Evolutionary conservation across 2,329 filamentous ascomycete genomes (phyloP), one percentile per base, ranked within the genome.

Genomic region (Exserohilum rostratum): DNA sequence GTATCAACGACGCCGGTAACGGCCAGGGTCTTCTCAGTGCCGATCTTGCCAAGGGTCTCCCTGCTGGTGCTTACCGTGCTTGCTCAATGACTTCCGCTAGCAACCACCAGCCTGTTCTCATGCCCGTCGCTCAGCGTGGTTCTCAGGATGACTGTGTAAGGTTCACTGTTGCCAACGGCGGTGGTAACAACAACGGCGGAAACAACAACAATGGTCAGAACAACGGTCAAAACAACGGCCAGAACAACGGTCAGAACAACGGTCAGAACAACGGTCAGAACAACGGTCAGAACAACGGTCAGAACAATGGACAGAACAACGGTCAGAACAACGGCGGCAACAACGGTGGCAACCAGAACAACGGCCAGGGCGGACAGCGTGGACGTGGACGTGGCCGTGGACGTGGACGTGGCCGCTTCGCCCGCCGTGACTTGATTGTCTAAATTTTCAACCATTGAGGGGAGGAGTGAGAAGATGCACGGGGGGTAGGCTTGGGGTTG

Each of bases 61-160:
- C 79, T 9, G 70, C 70, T 27, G 83, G 82, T 3, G 64, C 68
- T 55, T 84, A 83, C 68, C 77, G 82, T 46, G 79, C 79, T 37
- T 84, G 82, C 66, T 82, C 80, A 17, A 80, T 84, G 74, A 78
- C 78, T 18, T 76, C 80, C 1, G 74, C 80, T 3, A 71, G 69
- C 55, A 84, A 84, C 65, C 82, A 84, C 70, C 83, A 85, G 69
- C 82, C 82, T 12, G 83, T 85, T 2, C 64, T 83, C 20, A 86
- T 86, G 83, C 83, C 83, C 25, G 74, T 83, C 45, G 82, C 82
- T 50, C 80, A 83, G 69, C 77, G 82, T 60, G 82, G 82, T 42
- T 71, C 79, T 4, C 82, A 83, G 66, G 82, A 84, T 62, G 82
- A 84, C 58, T 84, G 82, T 61, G 74, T 76, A 18, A 77, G 78